Conservation (phyloP, 192 early-diverging fungal species). For the Mortierella hygrophila region DNA sequence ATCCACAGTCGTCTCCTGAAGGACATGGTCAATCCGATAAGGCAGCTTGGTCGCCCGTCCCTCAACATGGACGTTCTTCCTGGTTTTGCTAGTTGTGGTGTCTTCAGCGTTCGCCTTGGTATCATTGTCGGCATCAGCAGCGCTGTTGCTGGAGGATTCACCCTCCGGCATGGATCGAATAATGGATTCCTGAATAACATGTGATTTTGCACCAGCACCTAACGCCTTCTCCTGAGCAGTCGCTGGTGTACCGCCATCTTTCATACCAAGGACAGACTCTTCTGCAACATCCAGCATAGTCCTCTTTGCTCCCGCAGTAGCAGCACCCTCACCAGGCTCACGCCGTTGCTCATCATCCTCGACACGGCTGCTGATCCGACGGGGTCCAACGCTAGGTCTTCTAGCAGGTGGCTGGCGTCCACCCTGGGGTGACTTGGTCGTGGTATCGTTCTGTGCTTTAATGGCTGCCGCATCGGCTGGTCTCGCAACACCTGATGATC, state of each 20-base stretch:
- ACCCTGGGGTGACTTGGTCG: background rate
- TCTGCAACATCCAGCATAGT: background rate
- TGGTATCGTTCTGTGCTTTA: constrained; percentile 12
- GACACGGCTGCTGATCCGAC: constrained; percentile 44
- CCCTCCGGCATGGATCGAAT: constrained; percentile 1
- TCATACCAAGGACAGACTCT: constrained; percentile 19
- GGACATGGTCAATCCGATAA: constrained; percentile 61
- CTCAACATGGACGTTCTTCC: constrained; percentile 25
- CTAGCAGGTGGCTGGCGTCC: background rate
- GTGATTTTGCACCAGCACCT: constrained; percentile 18
- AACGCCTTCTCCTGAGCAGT: constrained; percentile 30
- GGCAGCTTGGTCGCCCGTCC: constrained; percentile 37
- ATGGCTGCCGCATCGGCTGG: background rate
- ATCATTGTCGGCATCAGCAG: background rate
- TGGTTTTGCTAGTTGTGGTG: background rate
- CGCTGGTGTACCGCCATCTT: background rate
- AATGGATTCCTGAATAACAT: constrained; percentile 45
- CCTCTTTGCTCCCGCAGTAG: background rate
- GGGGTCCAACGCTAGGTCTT: constrained; percentile 41
- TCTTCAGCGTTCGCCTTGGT: background rate
- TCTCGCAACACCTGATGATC: background rate
- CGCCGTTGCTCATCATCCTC: constrained; percentile 10
- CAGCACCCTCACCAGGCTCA: background rate
- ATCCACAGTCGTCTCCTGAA: constrained; percentile 65
- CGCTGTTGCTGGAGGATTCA: background rate